Evolutionary conservation across 768 basidiomycete species (phyloP).

Genomic region (Rickenella mellea): DNA sequence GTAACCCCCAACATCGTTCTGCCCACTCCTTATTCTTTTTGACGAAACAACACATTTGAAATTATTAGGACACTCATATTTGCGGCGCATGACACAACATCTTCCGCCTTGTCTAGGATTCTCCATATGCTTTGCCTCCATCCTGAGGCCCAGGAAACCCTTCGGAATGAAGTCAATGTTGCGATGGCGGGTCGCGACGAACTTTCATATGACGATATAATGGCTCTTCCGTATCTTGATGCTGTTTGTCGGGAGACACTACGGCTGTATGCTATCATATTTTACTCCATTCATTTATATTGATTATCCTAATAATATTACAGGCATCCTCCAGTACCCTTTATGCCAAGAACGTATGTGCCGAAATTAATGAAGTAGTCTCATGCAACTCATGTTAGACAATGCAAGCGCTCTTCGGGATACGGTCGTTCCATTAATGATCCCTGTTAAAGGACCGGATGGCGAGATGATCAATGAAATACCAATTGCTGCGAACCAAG

Average conservation of each 20-base stretch:
- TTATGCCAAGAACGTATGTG: constrained; percentile 25
- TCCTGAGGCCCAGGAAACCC: constrained; percentile 19
- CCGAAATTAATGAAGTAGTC: not conserved
- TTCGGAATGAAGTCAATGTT: constrained; percentile 22
- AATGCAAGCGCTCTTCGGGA: constrained; percentile 31
- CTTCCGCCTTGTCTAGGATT: constrained; percentile 22
- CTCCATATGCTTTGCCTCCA: constrained; percentile 22
- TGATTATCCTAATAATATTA: not conserved
- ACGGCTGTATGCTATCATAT: constrained; percentile 15
- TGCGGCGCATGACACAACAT: constrained; percentile 18
- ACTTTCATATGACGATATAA: constrained; percentile 19
- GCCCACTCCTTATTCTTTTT: not conserved
- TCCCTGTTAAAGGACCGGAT: constrained; percentile 7
- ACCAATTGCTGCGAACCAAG: constrained; percentile 14
- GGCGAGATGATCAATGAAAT: constrained; percentile 10
- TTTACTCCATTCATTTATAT: constrained; percentile 6
- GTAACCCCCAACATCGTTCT: constrained; percentile 2
- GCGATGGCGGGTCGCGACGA: constrained; percentile 8
- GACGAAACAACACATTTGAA: not conserved
- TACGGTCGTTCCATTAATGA: constrained; percentile 13
- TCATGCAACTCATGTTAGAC: not conserved
- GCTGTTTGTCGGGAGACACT: constrained; percentile 12
- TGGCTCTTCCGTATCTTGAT: constrained; percentile 22
- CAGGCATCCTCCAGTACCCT: not conserved
- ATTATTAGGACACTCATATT: constrained; percentile 23